These are phyloP conservation scores for Populus trichocarpa DNA, from an alignment of 441 rosid genomes.

Conservation along the genomic window DNA sequence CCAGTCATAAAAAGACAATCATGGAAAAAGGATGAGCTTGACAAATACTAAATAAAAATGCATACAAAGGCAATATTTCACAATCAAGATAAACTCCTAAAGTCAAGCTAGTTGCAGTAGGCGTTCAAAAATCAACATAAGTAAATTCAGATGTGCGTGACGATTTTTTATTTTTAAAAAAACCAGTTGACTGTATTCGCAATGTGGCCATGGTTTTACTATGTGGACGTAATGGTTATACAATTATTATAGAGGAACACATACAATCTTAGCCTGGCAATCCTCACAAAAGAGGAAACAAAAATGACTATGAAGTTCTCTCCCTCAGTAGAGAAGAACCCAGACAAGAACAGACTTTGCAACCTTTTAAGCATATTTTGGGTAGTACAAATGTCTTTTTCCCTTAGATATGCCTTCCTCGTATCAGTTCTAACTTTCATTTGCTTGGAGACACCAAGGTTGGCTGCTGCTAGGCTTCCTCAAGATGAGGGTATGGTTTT, in stretches of 20 bases:
- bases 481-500: constrained; percentile 15
- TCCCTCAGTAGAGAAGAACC: not conserved
- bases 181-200: not conserved
- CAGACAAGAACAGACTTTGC: not conserved
- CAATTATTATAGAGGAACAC: not conserved
- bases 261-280: not conserved
- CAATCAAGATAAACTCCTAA: not conserved
- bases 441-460: not conserved
- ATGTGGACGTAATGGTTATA: not conserved
- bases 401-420: not conserved
- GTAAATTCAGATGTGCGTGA: not conserved
- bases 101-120: not conserved
- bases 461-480: constrained; percentile 4
- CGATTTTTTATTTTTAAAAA: not conserved
- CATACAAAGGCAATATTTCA: not conserved
- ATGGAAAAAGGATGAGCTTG: too few relatives aligned
- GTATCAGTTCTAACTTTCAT: constrained; percentile 1
- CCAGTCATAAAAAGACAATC: too few relatives aligned
- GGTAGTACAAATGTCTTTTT: not conserved
- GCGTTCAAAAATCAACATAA: not conserved
- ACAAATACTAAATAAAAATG: too few relatives aligned
- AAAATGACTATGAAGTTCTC: not conserved
- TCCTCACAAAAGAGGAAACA: too few relatives aligned
- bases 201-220: not conserved
- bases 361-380: not conserved